Percentiles rank a stretch among this genome's conserved stretches.
Evolutionary conservation across 2,329 filamentous ascomycete genomes (phyloP).

Genomic region (Ceratocystis variospora): DNA sequence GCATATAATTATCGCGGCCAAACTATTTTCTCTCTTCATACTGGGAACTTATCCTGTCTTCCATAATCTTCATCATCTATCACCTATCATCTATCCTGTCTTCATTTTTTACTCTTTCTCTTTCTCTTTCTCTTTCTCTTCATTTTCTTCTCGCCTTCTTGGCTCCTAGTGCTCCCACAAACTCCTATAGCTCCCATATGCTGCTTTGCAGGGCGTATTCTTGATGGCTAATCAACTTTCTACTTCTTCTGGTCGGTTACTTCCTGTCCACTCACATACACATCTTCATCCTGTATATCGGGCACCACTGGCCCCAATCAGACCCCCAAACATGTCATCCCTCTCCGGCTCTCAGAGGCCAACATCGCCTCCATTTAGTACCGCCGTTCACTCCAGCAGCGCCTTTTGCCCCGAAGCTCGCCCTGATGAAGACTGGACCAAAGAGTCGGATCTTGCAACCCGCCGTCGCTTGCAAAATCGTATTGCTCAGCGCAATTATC

Average conservation of each 20-base stretch:
- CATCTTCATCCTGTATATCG: not conserved
- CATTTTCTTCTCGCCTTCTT: not conserved
- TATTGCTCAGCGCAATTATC: conserved; percentile 61
- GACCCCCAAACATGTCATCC: not conserved
- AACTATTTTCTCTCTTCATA: not conserved
- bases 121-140: not conserved
- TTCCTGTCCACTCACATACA: not conserved
- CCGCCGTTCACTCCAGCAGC: conserved; percentile 51
- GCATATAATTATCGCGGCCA: not conserved
- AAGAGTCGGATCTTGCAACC: conserved; percentile 94
- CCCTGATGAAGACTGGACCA: conserved; percentile 96
- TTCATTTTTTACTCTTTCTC: not conserved
- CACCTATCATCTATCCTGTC: not conserved
- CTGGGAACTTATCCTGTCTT: not conserved
- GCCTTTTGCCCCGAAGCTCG: conserved; percentile 91
- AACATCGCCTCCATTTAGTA: not conserved
- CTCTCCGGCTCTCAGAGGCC: conserved; percentile 3
- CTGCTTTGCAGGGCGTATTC: not conserved
- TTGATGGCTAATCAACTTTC: not conserved
- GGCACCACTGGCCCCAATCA: not conserved
- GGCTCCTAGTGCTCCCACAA: not conserved
- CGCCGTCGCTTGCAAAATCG: conserved; percentile 66
- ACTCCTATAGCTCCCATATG: not conserved
- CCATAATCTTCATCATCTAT: not conserved
- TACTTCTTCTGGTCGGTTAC: not conserved